These are phyloP conservation scores for Leucocoprinus sp. DNA, from an alignment of 768 basidiomycete genomes.

Conservation along the genomic window DNA sequence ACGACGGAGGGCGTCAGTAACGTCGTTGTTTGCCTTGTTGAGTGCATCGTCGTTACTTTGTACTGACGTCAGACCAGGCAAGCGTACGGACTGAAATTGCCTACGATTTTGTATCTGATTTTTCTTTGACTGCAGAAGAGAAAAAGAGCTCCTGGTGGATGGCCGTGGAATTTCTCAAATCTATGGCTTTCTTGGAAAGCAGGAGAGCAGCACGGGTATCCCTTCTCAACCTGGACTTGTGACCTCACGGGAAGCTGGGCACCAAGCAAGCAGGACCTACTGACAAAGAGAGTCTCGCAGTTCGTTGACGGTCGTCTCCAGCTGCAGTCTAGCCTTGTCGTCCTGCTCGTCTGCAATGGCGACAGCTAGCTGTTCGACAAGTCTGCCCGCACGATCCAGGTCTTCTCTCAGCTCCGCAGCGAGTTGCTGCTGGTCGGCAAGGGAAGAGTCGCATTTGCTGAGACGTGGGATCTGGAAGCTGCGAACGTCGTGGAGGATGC, in stretches of 20 bases:
- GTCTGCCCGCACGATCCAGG: slow-evolving; percentile 47
- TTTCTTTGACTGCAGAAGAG: slow-evolving; percentile 41
- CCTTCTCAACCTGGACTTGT: slow-evolving; percentile 40
- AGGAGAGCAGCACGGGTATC: slow-evolving; percentile 65
- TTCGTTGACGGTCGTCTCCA: slow-evolving; percentile 41
- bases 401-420: slow-evolving; percentile 74
- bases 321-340: slow-evolving; percentile 39
- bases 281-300: slow-evolving; percentile 37
- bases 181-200: slow-evolving; percentile 65
- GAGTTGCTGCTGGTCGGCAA: slow-evolving; percentile 62
- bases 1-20: slow-evolving; percentile 81
- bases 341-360: slow-evolving; percentile 66
- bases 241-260: background rate
- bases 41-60: slow-evolving; percentile 80
- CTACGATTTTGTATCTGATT: slow-evolving; percentile 47
- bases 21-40: slow-evolving; percentile 82
- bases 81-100: slow-evolving; percentile 38
- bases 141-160: slow-evolving; percentile 64
- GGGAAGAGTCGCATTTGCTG: slow-evolving; percentile 47
- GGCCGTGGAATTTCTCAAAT: slow-evolving; percentile 42
- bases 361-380: slow-evolving; percentile 70
- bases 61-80: background rate
- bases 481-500: slow-evolving; percentile 5
- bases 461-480: slow-evolving; percentile 62
- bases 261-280: slow-evolving; percentile 27